Base-by-base conservation (phyloP, 345 rosid species). In the Eucalyptus cloeziana region DNA sequence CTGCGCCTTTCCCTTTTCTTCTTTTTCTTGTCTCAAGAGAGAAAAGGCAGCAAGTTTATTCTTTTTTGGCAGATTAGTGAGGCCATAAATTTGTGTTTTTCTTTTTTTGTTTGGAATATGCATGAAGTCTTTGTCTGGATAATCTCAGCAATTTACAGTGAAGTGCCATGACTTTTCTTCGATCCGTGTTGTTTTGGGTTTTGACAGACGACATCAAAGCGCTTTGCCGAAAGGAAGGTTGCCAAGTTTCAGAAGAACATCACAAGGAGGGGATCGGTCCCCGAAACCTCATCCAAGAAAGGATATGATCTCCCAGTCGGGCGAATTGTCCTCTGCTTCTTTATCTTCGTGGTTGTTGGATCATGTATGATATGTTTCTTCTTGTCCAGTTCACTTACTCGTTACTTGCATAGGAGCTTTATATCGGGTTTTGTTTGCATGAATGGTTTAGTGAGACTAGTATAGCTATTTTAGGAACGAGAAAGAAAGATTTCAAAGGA, bases 311-410 rank as follows among this genome's bases (percentile, higher is more conserved):
- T 87, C 86, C 92, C 94, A 3, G 88, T 93, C 51, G 93, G 93
- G 22, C 91, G 90, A 5, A 89, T 93, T 87, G 21, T 92, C 49
- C 93, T 93, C 37, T 93, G 93, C 17, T 87, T 93, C 90, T 86
- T 92, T 40, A 80, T 92, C 89, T 93, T 92, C 47, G 93, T 93
- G 30, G 93, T 91, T 16, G 58, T 93, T 25, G 94, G 94, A 47
- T 92, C 93, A 67, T 91, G 94, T 92, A 93, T 79, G 91, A 58
- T 49, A 44, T 62, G n/a, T 60, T 37, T 50, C n/a, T 43, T 40
- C 33, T 86, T 24, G 13, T 31, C 37, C 7, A 60, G 12, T 64
- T 43, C 81, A 15, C 50, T 4, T 11, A 14, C 25, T 52, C 64
- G 14, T 52, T 50, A 24, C 31, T 14, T 83, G 52, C 86, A 37